Evolutionary conservation across 2,329 filamentous ascomycete species (phyloP), one percentile per base, ranked within the genome.

Genomic region (Colletotrichum kahawae): DNA sequence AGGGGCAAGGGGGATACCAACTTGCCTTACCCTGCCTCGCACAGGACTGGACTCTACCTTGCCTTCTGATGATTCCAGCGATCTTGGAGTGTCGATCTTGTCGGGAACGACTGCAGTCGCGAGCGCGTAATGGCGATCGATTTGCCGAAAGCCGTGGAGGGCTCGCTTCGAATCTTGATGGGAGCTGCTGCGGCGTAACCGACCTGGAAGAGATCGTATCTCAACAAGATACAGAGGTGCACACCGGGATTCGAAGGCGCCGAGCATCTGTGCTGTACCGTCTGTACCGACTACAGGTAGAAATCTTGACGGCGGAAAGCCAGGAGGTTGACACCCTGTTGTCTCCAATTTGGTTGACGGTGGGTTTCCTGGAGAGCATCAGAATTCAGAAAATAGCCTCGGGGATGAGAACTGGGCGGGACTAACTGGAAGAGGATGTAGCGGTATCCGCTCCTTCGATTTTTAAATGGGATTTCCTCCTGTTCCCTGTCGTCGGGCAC

Each of bases 401-500:
- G 65, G 65, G 65, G 51, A 67, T 43, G 65, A 66, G 67, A 54
- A 38, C 38, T 63, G 69, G 57, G 31, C 29, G 34, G 48, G 43
- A 48, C 64, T 75, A 68, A 63, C 72, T 66, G 34, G 29, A 68
- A 68, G 57, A 7, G 63, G n/a, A 31, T 4, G 63, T 72, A 75
- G 72, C 72, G 63, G 69, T 34, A 43, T 67, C 69, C 63, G 69
- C 56, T 64, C 29, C 73, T 48, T 67, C 54, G 56, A 71, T 75
- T 63, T 67, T 56, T 54, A 57, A 75, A 75, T 75, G 72, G 72
- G 67, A 67, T 67, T 75, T 60, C 62, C 67, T 27, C 51, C 34
- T 60, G 29, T 43, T 60, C 69, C 68, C 72, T 75, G 63, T 64
- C 57, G 34, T 75, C 63, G 57, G 68, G 68, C 69, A 67, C 72